Base-by-base conservation (phyloP, 1,139 yeast genomes). In the Citeromyces hawaiiensis region DNA sequence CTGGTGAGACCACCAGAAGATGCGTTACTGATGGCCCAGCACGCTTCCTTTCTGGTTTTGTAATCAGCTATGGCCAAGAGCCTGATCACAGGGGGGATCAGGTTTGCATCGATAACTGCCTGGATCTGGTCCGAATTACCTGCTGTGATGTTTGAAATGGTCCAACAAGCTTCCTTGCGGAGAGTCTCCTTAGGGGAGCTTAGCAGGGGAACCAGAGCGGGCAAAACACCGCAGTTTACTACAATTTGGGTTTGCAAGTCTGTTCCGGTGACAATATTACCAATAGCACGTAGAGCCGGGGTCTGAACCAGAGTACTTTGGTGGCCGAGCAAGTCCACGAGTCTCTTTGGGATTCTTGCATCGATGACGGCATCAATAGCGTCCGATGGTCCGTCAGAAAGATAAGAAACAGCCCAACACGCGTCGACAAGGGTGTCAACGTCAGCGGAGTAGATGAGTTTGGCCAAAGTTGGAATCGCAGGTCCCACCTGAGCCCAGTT, bases 21-120 rank as follows among this genome's bases (percentile, higher is more conserved):
- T 36, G 98, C 98, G 59, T 91, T 91, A 30, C 97, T 87, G 51
- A 91, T 83, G 31, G 97, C 98, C 98, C 98, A 91, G 68, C 98
- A 88, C 9, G 98, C 98, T 66, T 91, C 98, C 63, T 91, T 91
- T 60, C 86, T 83, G 36, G 97, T 91, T 66, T 86, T 87, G 68
- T 86, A 88, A 56, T 91, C 98, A 46, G 94, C 96, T 43, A 74
- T 70, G 36, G 71, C 64, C 56, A 91, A 70, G 52, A 91, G 68
- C 59, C 87, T 79, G 53, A 91, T 80, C 48, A 93, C 76, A 47
- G 91, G 96, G 36, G 98, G 98, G 48, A 91, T 79, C 58, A 91
- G 71, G 65, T 91, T 91, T 47, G 91, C 81, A 58, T 88, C 96
- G 54, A 91, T 87, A 40, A 91, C 97, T 4, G 96, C 91, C 65